phyloP scores from a whole-genome alignment of 306 rosid genomes.

The Dryas octopetala region DNA sequence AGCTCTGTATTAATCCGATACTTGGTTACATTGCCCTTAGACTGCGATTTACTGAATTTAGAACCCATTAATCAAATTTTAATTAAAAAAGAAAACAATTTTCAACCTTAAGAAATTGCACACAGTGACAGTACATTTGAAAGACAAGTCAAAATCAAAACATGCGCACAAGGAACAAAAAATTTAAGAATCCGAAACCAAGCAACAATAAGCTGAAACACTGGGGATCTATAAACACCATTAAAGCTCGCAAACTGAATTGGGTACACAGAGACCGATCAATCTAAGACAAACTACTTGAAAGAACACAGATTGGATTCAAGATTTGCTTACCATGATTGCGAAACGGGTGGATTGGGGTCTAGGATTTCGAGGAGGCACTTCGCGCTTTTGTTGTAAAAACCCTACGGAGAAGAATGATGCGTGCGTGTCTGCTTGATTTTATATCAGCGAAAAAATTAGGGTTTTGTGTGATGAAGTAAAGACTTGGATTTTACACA shows the following conservation, averaged over 20 bases:
- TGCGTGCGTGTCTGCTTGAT: background rate
- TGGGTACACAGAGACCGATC: background rate
- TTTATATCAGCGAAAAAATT: constrained; percentile 18
- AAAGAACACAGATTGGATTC: background rate
- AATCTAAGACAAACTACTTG: background rate
- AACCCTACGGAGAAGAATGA: constrained; percentile 13
- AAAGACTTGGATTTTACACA: background rate
- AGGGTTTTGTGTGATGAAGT: constrained; percentile 34
- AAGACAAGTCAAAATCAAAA: background rate
- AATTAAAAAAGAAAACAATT: background rate
- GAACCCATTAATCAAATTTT: too few species aligned
- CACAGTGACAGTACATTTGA: background rate
- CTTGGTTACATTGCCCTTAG: background rate
- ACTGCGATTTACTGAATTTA: background rate
- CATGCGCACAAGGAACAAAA: background rate
- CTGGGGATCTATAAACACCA: background rate
- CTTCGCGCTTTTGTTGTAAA: constrained; percentile 7
- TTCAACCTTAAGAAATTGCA: too few species aligned
- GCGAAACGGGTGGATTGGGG: constrained; percentile 8
- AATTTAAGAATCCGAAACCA: background rate
- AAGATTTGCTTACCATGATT: constrained; percentile 36
- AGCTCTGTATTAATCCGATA: background rate
- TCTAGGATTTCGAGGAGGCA: background rate
- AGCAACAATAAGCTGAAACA: background rate
- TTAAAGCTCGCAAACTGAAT: background rate